A percentile compares a stretch with the other conserved stretches of the same genome.
Evolutionary conservation across 305 asterid genomes (phyloP).

Genomic region (Petunia hybrid): DNA sequence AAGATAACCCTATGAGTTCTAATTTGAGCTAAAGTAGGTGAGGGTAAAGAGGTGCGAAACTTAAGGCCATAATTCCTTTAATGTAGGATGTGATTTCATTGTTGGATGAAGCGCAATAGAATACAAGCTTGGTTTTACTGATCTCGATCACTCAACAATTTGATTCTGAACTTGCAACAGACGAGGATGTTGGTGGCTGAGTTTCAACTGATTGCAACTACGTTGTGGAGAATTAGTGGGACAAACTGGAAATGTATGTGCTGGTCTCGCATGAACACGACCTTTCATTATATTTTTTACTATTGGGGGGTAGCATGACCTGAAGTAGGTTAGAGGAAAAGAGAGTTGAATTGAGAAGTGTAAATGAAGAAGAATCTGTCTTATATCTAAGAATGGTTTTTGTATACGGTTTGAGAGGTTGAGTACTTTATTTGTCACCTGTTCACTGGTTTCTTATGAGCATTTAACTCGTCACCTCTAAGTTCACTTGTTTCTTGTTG

Average conservation of each 20-base stretch:
- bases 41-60: not conserved
- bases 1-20: not conserved
- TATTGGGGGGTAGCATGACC: not conserved
- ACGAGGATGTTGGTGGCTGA: not conserved
- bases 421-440: not conserved
- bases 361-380: not conserved
- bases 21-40: conserved; percentile 11
- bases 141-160: not conserved
- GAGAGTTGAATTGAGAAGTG: conserved; percentile 20
- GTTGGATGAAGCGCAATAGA: not conserved
- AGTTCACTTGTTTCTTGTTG: not conserved
- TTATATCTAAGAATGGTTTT: conserved; percentile 5
- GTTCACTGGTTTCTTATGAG: not conserved
- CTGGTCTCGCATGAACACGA: conserved; percentile 1
- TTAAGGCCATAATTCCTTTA: not conserved
- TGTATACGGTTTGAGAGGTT: not conserved
- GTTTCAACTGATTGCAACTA: not conserved
- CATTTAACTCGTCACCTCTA: not conserved
- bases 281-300: conserved; percentile 5
- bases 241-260: not conserved
- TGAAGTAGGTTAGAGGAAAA: conserved; percentile 2
- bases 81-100: not conserved
- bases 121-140: not conserved
- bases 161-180: not conserved
- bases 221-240: conserved; percentile 9